Percentiles rank a stretch among this genome's conserved stretches.
Conservation (phyloP, 164 flowering plant genomes). For the Taxillus chinensis region DNA sequence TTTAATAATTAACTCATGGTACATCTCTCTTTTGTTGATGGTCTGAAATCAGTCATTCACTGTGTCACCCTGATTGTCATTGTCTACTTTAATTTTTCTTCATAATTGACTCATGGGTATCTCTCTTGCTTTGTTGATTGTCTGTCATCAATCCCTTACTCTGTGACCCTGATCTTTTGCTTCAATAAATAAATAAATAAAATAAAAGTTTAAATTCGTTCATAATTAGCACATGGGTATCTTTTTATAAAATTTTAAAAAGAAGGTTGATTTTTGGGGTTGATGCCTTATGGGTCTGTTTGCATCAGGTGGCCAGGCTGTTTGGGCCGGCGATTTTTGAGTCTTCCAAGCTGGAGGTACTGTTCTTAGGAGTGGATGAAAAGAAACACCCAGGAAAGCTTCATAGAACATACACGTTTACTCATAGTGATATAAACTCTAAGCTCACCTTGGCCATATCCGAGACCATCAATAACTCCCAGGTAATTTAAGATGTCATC, state of each 20-base stretch:
- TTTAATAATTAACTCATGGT: not conserved
- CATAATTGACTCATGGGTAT: too few relatives aligned
- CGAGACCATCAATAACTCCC: constrained; percentile 78
- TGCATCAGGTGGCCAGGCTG: constrained; percentile 62
- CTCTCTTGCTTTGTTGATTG: too few relatives aligned
- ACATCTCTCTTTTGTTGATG: too few relatives aligned
- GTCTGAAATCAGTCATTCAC: too few relatives aligned
- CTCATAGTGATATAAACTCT: constrained; percentile 84
- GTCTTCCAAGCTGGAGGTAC: constrained; percentile 80
- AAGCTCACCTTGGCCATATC: constrained; percentile 82
- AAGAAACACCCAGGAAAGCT: constrained; percentile 76
- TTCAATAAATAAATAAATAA: too few relatives aligned
- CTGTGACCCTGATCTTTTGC: too few relatives aligned
- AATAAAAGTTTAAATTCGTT: not conserved
- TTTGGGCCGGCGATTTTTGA: constrained; percentile 92
- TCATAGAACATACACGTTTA: constrained; percentile 84
- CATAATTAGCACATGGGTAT: not conserved
- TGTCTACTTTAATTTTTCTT: too few relatives aligned
- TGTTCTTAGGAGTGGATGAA: constrained; percentile 68
- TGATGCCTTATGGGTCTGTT: constrained; percentile 2
- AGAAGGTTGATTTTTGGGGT: not conserved
- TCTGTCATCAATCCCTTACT: too few relatives aligned
- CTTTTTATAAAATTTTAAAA: not conserved
- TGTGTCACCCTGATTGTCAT: too few relatives aligned
- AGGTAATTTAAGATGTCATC: constrained; percentile 30